Evolutionary conservation across 768 basidiomycete species (phyloP), one percentile per base, ranked within the genome.

Genomic region (Boletus rubescentipes): DNA sequence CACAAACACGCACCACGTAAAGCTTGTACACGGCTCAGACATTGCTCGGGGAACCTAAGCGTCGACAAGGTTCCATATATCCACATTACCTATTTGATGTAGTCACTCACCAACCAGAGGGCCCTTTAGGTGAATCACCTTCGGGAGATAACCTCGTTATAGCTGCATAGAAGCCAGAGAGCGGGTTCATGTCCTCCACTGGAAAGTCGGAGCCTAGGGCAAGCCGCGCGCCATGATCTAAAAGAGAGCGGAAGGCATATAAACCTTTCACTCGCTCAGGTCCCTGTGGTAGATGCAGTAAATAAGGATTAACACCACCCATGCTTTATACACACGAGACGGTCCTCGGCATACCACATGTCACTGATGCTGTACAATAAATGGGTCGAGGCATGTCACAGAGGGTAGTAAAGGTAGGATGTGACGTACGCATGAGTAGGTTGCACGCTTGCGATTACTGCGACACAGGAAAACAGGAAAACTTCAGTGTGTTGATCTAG

Each of bases 161-260:
- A 1, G 93, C 92, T n/a, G 94, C 91, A 67, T 91, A 91, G 68
- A 96, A 93, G 3, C 87, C 86, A 51, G 81, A 74, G 36, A 97
- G 76, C 12, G 94, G 94, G 64, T 93, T 91, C 70, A 93, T 78
- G 35, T 80, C 78, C 64, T 95, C 95, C 31, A 98, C 91, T 1
- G 94, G 94, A 58, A 89, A 91, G 72, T 96, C 93, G 4, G 91
- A 91, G 14, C 95, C 93, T 21, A 96, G 71, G 3, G 89, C 83
- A 50, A 94, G 84, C 52, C 81, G 73, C 50, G 84, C 83, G 44
- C 84, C 84, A 51, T 77, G 79, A 61, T 86, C 78, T 32, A 87
- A 64, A 29, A 89, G 75, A 40, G 86, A 82, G 18, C 85, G 83
- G 79, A 95, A 97, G 0, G 94, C 92, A 63, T 97, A 97, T 5